Base-by-base conservation (phyloP, 192 early-diverging fungal species). In the Backusella morwellensis region DNA sequence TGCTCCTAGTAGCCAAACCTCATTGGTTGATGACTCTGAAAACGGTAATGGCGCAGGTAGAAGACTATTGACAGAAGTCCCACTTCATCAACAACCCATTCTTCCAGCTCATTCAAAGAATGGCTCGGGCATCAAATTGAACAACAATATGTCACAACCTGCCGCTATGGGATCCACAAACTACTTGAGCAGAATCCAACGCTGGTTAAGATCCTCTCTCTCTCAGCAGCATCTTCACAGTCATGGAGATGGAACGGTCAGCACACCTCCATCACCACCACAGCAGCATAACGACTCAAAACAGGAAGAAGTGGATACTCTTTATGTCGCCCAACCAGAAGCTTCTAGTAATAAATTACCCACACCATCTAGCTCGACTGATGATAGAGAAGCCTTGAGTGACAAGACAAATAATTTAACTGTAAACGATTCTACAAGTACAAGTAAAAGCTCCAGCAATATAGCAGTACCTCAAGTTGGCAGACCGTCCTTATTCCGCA, bases 171-270 rank as follows among this genome's bases (percentile, higher is more conserved):
- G 44, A 15, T 77, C 76, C 3, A 72, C 70, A 56, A 73, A 79
- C 15, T 79, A 79, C 14, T 32, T 79, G 8, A 52, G 41, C 7
- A 42, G 78, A 44, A 79, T 79, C 35, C 78, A 79, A 38, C 78
- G 78, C n/a, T 79, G 78, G 78, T 69, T 79, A 63, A 67, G 54
- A n/a, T 79, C 78, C 23, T 79, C 78, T 19, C 35, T 68, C 3
- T 79, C 78, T 34, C 70, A 72, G 32, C 70, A 72, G 14, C 70
- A 72, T 2, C 44, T 72, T 35, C 29, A 68, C 66, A 19, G 66
- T 19, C 35, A 68, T 68, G 35, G 34, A 21, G 38, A 35, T 21
- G 38, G 35, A 3, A 38, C 21, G 12, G 26, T 63, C 3, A 63
- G 56, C 32, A 19, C 70, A 32, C 67, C 67, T 4, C 67, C 67